These are phyloP conservation scores for Castanea crenata DNA, from an alignment of 306 rosid genomes.

Conservation along the genomic window DNA sequence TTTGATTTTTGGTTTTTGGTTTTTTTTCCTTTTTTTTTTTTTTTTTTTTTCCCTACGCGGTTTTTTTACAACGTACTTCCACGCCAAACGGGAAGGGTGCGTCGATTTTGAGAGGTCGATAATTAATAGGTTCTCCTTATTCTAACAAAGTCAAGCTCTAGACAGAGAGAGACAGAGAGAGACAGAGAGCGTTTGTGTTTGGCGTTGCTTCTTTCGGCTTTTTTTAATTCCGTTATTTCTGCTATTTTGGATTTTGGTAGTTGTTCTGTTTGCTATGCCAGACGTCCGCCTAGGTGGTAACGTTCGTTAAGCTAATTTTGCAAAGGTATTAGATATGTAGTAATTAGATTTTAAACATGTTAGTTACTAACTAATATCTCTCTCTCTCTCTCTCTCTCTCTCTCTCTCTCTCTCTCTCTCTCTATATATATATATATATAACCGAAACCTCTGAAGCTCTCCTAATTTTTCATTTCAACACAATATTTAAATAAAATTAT, in stretches of 20 bases:
- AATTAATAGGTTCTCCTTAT: background rate
- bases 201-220: background rate
- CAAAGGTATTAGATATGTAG: too few relatives aligned
- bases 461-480: too few relatives aligned
- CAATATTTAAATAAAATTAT: too few relatives aligned
- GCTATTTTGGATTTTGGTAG: background rate
- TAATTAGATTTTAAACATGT: too few relatives aligned
- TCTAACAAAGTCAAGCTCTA: constrained; percentile 15
- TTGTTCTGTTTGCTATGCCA: background rate
- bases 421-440: too few relatives aligned
- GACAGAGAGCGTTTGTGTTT: background rate
- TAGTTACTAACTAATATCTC: too few relatives aligned
- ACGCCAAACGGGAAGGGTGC: constrained; percentile 22
- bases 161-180: background rate
- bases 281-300: too few relatives aligned
- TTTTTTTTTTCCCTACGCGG: constrained; percentile 6
- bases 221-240: background rate
- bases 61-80: constrained; percentile 30
- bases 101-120: constrained; percentile 28
- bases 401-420: too few relatives aligned
- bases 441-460: too few relatives aligned
- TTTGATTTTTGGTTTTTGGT: background rate
- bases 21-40: background rate
- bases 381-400: too few relatives aligned
- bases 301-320: too few relatives aligned